Percentiles rank a stretch among this genome's conserved stretches.
These are phyloP conservation scores for Periconia macrospinosa DNA, from an alignment of 2,329 filamentous ascomycete species.

Conservation along the genomic window DNA sequence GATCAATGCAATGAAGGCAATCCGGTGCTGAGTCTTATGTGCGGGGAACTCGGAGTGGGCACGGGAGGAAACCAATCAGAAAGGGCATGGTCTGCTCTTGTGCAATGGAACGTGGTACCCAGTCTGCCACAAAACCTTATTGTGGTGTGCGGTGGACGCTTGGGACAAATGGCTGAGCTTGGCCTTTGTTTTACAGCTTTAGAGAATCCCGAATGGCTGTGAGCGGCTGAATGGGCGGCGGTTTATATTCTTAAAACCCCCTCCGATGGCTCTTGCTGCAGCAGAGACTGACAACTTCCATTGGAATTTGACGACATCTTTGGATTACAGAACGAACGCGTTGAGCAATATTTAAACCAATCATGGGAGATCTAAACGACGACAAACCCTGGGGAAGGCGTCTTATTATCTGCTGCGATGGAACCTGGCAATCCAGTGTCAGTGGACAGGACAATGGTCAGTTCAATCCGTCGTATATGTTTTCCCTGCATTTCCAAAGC, in stretches of 20 bases:
- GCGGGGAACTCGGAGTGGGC: background rate
- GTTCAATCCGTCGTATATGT: background rate
- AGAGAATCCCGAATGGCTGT: background rate
- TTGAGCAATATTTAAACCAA: background rate
- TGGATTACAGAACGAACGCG: background rate
- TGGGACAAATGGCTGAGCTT: background rate
- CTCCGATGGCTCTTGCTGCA: background rate
- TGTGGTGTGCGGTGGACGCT: background rate
- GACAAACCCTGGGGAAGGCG: slow-evolving; percentile 33
- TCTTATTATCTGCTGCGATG: slow-evolving; percentile 41
- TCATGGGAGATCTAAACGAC: slow-evolving; percentile 4
- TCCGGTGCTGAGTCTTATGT: too few species aligned
- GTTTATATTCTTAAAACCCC: background rate
- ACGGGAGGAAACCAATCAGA: background rate
- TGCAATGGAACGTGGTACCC: background rate
- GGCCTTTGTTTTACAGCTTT: background rate
- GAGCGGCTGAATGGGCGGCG: background rate
- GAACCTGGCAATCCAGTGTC: slow-evolving; percentile 41
- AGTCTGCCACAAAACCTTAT: background rate
- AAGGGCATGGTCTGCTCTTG: background rate
- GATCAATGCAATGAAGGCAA: too few species aligned
- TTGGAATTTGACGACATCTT: background rate
- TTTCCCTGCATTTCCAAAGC: background rate
- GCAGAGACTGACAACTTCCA: background rate
- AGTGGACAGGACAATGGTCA: slow-evolving; percentile 24